phyloP scores from a whole-genome alignment of 768 basidiomycete species.

The Peribolospora baueri region DNA sequence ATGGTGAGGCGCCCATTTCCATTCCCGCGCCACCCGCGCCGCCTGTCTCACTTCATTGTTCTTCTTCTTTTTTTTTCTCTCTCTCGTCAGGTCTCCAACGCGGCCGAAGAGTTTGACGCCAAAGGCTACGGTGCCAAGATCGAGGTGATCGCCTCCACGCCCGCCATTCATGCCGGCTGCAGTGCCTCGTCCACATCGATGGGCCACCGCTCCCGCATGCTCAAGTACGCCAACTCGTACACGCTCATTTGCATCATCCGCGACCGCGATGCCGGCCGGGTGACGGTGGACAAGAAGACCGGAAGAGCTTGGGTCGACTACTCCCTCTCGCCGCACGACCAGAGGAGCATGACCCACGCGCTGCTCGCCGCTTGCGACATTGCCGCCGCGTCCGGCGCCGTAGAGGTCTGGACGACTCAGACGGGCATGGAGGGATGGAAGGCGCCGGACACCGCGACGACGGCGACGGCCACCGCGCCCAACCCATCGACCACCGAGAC shows the following conservation, averaged over 20 bases:
- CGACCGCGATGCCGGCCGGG: slow-evolving; percentile 9
- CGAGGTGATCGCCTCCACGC: slow-evolving; percentile 9
- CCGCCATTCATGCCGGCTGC: background rate
- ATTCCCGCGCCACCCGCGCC: background rate
- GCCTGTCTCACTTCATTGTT: background rate
- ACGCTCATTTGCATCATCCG: slow-evolving; percentile 13
- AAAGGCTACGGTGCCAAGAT: slow-evolving; percentile 16
- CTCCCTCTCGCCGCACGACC: slow-evolving; percentile 11
- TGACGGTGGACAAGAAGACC: slow-evolving; percentile 7
- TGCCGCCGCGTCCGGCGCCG: slow-evolving; percentile 10
- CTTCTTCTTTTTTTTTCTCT: no score
- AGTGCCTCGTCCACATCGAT: slow-evolving; percentile 5
- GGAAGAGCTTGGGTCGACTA: slow-evolving; percentile 10
- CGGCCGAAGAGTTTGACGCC: slow-evolving; percentile 12
- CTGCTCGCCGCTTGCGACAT: slow-evolving; percentile 10
- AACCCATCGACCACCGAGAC: no score
- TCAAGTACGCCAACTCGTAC: slow-evolving; percentile 8
- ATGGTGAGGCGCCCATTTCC: slow-evolving; percentile 4
- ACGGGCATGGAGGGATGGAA: slow-evolving; percentile 5
- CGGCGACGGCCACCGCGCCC: no score
- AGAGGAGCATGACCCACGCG: slow-evolving; percentile 6
- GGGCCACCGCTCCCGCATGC: slow-evolving; percentile 9
- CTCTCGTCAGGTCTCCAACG: slow-evolving; percentile 6
- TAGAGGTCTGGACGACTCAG: slow-evolving; percentile 9
- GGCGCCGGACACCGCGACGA: background rate